These are phyloP conservation scores for Lablab purpureus DNA, from an alignment of 306 rosid species.

Conservation along the genomic window DNA sequence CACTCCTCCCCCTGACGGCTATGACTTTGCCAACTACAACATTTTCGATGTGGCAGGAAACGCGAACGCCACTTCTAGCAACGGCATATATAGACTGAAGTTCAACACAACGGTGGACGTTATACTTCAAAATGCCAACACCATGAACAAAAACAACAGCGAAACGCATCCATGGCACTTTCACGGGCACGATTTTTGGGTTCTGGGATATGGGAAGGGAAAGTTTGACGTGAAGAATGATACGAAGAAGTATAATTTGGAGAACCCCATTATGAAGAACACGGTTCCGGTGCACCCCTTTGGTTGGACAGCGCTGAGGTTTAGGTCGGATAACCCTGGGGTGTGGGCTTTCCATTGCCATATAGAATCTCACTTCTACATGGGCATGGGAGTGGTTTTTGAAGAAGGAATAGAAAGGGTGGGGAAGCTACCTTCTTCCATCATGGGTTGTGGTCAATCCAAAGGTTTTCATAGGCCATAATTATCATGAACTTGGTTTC, in stretches of 20 bases:
- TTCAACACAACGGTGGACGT: slow-evolving; percentile 62
- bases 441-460: slow-evolving; percentile 82
- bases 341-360: slow-evolving; percentile 96
- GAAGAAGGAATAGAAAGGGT: slow-evolving; percentile 81
- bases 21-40: slow-evolving; percentile 63
- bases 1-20: slow-evolving; percentile 65
- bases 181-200: slow-evolving; percentile 71
- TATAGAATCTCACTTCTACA: slow-evolving; percentile 80
- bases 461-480: slow-evolving; percentile 53
- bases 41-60: slow-evolving; percentile 47
- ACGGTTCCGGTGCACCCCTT: slow-evolving; percentile 74
- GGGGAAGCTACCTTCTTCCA: slow-evolving; percentile 69
- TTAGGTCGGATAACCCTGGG: slow-evolving; percentile 79
- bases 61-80: slow-evolving; percentile 63
- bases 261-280: slow-evolving; percentile 84
- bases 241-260: slow-evolving; percentile 68
- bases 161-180: slow-evolving; percentile 77
- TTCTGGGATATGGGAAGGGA: slow-evolving; percentile 59
- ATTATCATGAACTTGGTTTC: background rate
- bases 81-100: slow-evolving; percentile 52
- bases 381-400: slow-evolving; percentile 94
- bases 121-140: slow-evolving; percentile 63
- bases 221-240: slow-evolving; percentile 60
- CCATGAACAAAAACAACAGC: slow-evolving; percentile 47
- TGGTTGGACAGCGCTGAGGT: slow-evolving; percentile 95